These are phyloP conservation scores for Wickerhamomyces strasburgensis DNA, from an alignment of 805 yeast species.

Conservation along the genomic window DNA sequence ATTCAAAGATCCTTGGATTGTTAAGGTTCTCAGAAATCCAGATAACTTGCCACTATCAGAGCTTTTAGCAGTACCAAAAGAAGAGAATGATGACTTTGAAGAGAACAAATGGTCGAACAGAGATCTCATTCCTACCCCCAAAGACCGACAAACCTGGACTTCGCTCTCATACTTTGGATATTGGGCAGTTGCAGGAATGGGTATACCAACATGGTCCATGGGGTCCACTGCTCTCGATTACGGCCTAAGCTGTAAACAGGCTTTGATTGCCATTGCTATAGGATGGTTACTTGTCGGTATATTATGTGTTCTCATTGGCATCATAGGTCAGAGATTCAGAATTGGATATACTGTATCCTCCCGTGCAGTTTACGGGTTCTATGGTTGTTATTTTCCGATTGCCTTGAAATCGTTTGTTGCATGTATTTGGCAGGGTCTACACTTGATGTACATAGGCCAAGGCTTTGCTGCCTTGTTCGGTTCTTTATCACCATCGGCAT, in stretches of 20 bases:
- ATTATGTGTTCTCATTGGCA: background rate
- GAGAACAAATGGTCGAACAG: constrained; percentile 7
- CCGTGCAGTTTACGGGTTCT: background rate
- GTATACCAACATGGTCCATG: background rate
- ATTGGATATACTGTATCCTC: background rate
- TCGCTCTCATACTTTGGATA: background rate
- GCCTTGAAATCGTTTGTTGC: background rate
- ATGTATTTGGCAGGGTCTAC: background rate
- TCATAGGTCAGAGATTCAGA: background rate
- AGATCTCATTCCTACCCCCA: background rate
- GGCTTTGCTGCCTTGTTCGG: background rate
- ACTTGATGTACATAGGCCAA: background rate
- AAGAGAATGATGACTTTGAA: constrained; percentile 12
- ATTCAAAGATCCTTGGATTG: constrained; percentile 11
- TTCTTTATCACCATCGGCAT: background rate
- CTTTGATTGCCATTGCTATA: background rate
- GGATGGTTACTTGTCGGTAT: background rate
- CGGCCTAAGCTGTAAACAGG: background rate
- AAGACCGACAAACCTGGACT: background rate
- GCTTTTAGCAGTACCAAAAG: constrained; percentile 12
- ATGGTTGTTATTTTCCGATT: background rate
- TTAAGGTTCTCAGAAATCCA: constrained; percentile 11
- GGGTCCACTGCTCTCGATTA: background rate
- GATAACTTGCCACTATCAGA: constrained; percentile 12
- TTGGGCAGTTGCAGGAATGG: background rate